Percentiles rank a stretch among this genome's conserved stretches.
Evolutionary conservation across 116 monocot species (phyloP).

Genomic region (Trichopus zeylanicus): DNA sequence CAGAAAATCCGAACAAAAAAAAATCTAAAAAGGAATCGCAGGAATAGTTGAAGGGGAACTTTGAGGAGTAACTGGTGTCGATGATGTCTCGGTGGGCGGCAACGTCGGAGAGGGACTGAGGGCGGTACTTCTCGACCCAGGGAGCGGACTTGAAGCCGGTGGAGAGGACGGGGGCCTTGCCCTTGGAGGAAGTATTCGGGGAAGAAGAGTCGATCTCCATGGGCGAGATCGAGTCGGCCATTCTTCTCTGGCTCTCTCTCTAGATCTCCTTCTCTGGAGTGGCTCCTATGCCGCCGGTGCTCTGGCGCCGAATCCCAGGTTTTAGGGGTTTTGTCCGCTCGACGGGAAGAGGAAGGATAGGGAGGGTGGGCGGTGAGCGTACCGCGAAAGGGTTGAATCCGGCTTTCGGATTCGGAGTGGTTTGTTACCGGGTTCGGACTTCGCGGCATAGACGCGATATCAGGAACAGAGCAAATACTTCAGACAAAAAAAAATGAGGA

Average conservation of each 20-base stretch:
- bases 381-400: no score
- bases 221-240: slow-evolving; percentile 28
- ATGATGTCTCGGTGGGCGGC: slow-evolving; percentile 98
- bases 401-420: no score
- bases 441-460: no score
- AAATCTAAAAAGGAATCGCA: no score
- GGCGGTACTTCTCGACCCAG: slow-evolving; percentile 99
- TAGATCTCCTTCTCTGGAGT: not conserved
- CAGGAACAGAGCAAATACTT: no score
- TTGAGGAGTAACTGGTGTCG: slow-evolving; percentile 63
- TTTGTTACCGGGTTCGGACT: no score
- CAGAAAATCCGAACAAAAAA: no score
- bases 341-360: no score
- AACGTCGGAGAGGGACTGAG: slow-evolving; percentile 89
- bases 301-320: not conserved
- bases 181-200: slow-evolving; percentile 29
- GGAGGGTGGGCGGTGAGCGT: no score
- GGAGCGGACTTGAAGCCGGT: slow-evolving; percentile 55
- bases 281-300: not conserved
- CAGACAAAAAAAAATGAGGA: no score
- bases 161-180: slow-evolving; percentile 26
- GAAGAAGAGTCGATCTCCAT: slow-evolving; percentile 78
- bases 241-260: not conserved
- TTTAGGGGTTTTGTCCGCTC: not conserved
- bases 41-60: no score